Percentiles rank a stretch among this genome's conserved stretches.
These are phyloP conservation scores for Mycena amicta DNA, from an alignment of 768 basidiomycete genomes.

Conservation along the genomic window DNA sequence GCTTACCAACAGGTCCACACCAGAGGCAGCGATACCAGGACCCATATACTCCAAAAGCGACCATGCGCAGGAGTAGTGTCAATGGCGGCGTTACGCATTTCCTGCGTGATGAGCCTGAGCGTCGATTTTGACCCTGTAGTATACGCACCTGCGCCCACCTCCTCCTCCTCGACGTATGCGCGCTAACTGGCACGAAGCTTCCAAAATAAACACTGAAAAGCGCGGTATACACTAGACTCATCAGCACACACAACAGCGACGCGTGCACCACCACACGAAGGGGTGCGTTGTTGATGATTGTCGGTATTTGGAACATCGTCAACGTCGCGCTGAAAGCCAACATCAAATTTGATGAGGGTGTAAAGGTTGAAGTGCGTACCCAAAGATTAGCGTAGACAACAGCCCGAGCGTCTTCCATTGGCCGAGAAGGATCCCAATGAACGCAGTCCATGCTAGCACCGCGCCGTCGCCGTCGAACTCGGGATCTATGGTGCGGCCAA, in stretches of 20 bases:
- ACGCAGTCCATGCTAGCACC: not conserved
- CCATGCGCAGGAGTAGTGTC: not conserved
- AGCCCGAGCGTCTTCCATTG: constrained; percentile 15
- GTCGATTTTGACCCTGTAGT: too few species aligned
- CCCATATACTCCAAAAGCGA: constrained; percentile 9
- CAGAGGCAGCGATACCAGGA: constrained; percentile 4
- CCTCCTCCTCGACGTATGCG: not conserved
- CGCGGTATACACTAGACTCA: constrained; percentile 5
- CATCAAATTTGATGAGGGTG: not conserved
- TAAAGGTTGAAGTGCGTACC: not conserved
- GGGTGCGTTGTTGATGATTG: not conserved
- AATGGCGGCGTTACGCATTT: constrained; percentile 1
- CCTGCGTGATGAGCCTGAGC: too few species aligned
- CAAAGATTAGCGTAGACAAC: constrained; percentile 9
- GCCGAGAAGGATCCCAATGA: constrained; percentile 6
- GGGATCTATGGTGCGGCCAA: not conserved
- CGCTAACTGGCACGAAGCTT: not conserved
- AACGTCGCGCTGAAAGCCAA: constrained; percentile 5
- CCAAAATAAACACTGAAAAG: constrained; percentile 9
- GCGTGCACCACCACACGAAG: not conserved
- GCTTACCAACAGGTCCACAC: constrained; percentile 11
- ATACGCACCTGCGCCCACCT: constrained; percentile 3
- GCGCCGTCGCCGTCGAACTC: not conserved
- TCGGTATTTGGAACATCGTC: constrained; percentile 13
- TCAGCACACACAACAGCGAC: constrained; percentile 5